Evolutionary conservation across 352 stramenopile species (phyloP).

Genomic region (Globisporangium rhizosaccharum): DNA sequence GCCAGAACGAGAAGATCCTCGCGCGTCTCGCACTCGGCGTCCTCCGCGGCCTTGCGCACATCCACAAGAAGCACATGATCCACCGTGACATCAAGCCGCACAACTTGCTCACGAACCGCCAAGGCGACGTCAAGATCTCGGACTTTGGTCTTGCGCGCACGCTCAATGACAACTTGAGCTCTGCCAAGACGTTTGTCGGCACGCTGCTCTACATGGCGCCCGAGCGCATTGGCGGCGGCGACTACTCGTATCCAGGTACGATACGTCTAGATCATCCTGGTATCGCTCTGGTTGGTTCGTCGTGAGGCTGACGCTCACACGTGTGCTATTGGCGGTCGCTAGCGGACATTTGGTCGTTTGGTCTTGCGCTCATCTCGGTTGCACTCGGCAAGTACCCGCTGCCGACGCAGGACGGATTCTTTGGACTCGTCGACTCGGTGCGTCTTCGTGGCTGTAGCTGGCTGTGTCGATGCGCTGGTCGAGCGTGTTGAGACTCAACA

Average conservation of each 20-base stretch:
- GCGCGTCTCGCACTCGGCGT: slow-evolving; percentile 66
- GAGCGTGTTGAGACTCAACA: not conserved
- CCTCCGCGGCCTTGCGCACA: slow-evolving; percentile 75
- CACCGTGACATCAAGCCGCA: slow-evolving; percentile 92
- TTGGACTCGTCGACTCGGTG: slow-evolving; percentile 80
- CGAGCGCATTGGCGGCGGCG: slow-evolving; percentile 88
- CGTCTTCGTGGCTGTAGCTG: not conserved
- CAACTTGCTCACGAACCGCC: slow-evolving; percentile 85
- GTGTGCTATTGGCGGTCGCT: not conserved
- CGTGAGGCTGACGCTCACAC: slow-evolving; percentile 8
- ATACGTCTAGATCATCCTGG: not conserved
- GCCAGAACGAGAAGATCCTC: slow-evolving; percentile 79
- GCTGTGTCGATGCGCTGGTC: not conserved
- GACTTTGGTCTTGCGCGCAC: slow-evolving; percentile 84
- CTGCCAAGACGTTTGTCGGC: slow-evolving; percentile 91
- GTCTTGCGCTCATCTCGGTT: slow-evolving; percentile 70
- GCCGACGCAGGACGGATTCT: slow-evolving; percentile 83
- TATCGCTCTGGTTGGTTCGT: not conserved
- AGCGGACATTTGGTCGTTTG: slow-evolving; percentile 84
- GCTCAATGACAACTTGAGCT: slow-evolving; percentile 63
- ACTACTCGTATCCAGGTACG: slow-evolving; percentile 86
- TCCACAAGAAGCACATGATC: slow-evolving; percentile 86
- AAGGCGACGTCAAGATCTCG: slow-evolving; percentile 86
- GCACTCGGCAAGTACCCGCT: slow-evolving; percentile 81
- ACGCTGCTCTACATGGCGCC: slow-evolving; percentile 94